Evolutionary conservation across 2,329 filamentous ascomycete genomes (phyloP).

Genomic region (Sporothrix pallida): DNA sequence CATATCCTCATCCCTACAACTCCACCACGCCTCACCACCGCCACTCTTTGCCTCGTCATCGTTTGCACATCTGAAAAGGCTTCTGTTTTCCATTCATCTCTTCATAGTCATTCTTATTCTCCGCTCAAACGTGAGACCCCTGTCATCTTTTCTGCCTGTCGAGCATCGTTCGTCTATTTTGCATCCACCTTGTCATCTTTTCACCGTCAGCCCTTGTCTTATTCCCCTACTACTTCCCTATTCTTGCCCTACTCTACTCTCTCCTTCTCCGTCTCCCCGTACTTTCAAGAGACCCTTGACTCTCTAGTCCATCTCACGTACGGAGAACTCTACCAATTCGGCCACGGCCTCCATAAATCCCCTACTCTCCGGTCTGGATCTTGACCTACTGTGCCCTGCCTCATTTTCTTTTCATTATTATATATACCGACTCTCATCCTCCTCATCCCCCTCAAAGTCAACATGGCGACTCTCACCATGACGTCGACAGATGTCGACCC

Average conservation of each 20-base stretch:
- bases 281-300: too few relatives aligned
- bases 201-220: conserved; percentile 22
- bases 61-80: neutral
- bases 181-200: neutral
- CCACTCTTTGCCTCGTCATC: neutral
- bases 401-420: neutral
- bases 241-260: neutral
- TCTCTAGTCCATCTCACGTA: neutral
- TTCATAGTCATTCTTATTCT: too few relatives aligned
- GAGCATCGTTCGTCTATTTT: neutral
- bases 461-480: conserved; percentile 33
- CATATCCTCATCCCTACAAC: neutral
- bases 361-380: neutral
- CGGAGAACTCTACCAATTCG: neutral
- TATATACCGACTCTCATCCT: neutral
- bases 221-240: neutral
- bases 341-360: neutral
- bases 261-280: too few relatives aligned
- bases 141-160: neutral
- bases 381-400: neutral
- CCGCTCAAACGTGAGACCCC: neutral
- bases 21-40: neutral
- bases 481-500: conserved; percentile 28
- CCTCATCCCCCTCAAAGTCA: neutral
- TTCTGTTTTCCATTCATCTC: neutral